Conservation (phyloP, 371 early-diverging fungal genomes). For the Gilbertella persicaria region DNA sequence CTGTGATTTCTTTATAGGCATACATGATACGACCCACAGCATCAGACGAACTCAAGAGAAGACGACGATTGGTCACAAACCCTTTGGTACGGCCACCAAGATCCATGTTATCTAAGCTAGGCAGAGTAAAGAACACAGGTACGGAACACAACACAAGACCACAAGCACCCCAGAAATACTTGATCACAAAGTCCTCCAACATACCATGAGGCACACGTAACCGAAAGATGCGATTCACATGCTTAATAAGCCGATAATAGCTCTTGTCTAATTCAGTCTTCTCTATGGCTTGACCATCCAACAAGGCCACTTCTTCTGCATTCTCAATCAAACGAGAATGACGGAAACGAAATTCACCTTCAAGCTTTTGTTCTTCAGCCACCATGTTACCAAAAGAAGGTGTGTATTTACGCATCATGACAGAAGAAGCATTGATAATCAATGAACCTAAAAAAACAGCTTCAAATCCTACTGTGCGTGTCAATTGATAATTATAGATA, state of each 20-base stretch:
- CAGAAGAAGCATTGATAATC: conserved; percentile 72
- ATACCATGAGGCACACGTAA: conserved; percentile 83
- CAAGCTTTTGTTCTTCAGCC: conserved; percentile 77
- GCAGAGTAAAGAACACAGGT: conserved; percentile 86
- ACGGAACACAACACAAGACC: conserved; percentile 88
- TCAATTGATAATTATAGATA: conserved; percentile 84
- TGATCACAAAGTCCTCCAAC: conserved; percentile 90
- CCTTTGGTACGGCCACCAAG: conserved; percentile 64
- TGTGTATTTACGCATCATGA: conserved; percentile 75
- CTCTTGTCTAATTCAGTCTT: conserved; percentile 73
- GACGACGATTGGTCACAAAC: conserved; percentile 90
- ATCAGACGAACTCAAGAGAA: conserved; percentile 82
- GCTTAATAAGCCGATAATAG: conserved; percentile 76
- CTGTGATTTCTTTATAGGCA: conserved; percentile 86
- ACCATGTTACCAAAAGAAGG: conserved; percentile 91
- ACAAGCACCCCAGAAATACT: conserved; percentile 94
- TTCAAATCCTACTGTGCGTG: conserved; percentile 76
- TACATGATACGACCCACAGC: conserved; percentile 92
- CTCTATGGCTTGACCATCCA: conserved; percentile 77
- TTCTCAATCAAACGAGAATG: conserved; percentile 87
- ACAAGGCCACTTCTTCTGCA: conserved; percentile 90
- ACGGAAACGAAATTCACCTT: conserved; percentile 88
- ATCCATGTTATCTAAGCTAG: conserved; percentile 38
- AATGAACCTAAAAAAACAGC: conserved; percentile 70
- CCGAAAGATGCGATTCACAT: conserved; percentile 80